phyloP scores from a whole-genome alignment of 768 basidiomycete species.

The Phallus indusiatus region DNA sequence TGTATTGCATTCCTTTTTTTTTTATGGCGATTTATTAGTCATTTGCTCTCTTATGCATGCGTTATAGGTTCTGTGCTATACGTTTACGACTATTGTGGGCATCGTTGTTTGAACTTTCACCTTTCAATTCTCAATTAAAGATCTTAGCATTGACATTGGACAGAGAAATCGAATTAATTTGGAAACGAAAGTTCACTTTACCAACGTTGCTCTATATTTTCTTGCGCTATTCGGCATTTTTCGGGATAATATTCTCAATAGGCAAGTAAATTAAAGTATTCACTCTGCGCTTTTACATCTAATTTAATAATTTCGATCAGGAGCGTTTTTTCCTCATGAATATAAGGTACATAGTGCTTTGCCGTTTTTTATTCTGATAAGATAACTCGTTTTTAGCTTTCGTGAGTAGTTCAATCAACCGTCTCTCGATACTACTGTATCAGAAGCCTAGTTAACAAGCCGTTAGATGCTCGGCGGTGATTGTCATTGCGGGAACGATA shows the following conservation, averaged over 20 bases:
- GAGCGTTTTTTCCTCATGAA: neutral
- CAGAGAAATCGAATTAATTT: neutral
- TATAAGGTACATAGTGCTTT: neutral
- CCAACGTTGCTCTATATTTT: neutral
- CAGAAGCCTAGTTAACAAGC: neutral
- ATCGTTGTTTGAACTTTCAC: too few relatives aligned
- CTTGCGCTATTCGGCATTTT: neutral
- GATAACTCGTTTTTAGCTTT: neutral
- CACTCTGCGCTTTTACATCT: neutral
- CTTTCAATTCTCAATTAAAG: neutral
- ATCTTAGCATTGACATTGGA: neutral
- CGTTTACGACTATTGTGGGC: too few relatives aligned
- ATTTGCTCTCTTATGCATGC: too few relatives aligned
- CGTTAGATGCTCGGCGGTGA: neutral
- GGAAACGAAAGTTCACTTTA: neutral
- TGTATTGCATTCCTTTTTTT: too few relatives aligned
- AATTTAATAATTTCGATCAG: neutral
- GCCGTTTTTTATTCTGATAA: too few relatives aligned
- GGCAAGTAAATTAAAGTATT: neutral
- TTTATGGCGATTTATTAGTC: too few relatives aligned
- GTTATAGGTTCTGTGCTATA: too few relatives aligned
- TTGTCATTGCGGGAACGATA: neutral
- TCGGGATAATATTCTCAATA: neutral
- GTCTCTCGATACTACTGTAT: neutral
- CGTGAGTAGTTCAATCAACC: neutral